These are phyloP conservation scores for Hanseniaspora nectarophila DNA, from an alignment of 805 yeast genomes.

Conservation along the genomic window DNA sequence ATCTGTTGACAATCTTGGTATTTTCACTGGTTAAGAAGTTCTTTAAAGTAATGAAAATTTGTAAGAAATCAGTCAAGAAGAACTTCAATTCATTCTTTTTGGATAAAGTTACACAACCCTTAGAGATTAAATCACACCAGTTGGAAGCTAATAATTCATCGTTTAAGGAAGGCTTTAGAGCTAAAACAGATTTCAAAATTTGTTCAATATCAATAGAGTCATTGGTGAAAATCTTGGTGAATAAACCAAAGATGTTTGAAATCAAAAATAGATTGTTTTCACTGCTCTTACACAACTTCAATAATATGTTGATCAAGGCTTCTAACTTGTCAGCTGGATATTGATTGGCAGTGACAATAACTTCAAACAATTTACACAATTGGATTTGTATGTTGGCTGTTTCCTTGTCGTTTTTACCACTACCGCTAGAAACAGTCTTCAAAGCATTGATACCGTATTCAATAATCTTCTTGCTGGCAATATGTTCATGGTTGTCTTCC, in stretches of 20 bases:
- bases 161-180: conserved; percentile 66
- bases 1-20: conserved; percentile 54
- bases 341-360: conserved; percentile 59
- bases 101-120: conserved; percentile 52
- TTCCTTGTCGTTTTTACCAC: conserved; percentile 33
- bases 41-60: conserved; percentile 30
- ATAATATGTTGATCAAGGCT: conserved; percentile 59
- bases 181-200: conserved; percentile 60
- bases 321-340: conserved; percentile 71
- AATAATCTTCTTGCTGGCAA: conserved; percentile 59
- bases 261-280: conserved; percentile 41
- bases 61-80: conserved; percentile 31
- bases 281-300: conserved; percentile 58
- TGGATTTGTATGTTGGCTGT: conserved; percentile 54
- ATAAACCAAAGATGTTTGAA: conserved; percentile 74
- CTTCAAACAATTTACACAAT: conserved; percentile 58
- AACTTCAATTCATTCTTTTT: conserved; percentile 42
- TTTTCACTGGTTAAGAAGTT: conserved; percentile 58
- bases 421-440: conserved; percentile 32
- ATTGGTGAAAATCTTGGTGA: conserved; percentile 58
- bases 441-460: conserved; percentile 53
- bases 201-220: conserved; percentile 35
- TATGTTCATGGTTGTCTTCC: conserved; percentile 42
- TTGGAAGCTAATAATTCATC: conserved; percentile 83
- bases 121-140: conserved; percentile 90